A percentile compares a stretch with the other conserved stretches of the same genome.
Evolutionary conservation across 768 basidiomycete genomes (phyloP).

Genomic region (Russula virescens): DNA sequence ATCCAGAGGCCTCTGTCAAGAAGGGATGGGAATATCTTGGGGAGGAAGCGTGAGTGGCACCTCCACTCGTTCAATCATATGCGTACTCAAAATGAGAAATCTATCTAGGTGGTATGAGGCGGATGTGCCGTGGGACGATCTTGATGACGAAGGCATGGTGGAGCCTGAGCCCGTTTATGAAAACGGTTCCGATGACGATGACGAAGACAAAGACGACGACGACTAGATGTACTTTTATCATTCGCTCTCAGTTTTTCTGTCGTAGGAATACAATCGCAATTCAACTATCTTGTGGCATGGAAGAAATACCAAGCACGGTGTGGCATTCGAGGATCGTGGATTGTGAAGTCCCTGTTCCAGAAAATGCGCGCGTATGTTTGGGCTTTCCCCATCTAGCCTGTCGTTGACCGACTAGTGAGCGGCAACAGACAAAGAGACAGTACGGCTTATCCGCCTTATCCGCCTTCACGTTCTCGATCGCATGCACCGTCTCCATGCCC

Average conservation of each 20-base stretch:
- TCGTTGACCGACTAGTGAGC: background rate
- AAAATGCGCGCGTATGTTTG: background rate
- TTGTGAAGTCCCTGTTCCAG: background rate
- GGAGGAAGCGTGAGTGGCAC: conserved; percentile 1
- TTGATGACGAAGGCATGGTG: conserved; percentile 9
- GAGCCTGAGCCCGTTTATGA: conserved; percentile 1
- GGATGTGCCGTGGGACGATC: conserved; percentile 11
- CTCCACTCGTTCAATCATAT: background rate
- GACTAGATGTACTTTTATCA: background rate
- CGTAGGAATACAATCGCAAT: background rate
- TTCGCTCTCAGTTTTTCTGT: background rate
- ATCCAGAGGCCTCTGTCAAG: background rate
- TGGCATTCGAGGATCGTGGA: background rate
- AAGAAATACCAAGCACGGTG: background rate
- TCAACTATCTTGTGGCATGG: background rate
- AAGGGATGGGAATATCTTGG: background rate
- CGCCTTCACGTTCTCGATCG: conserved; percentile 86
- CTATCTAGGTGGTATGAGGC: conserved; percentile 15
- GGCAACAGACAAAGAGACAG: too few species aligned
- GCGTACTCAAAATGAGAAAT: background rate
- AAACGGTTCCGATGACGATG: background rate
- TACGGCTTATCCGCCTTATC: conserved; percentile 84
- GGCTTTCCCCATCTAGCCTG: too few species aligned
- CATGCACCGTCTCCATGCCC: conserved; percentile 85
- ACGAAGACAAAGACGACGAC: background rate